Conservation (phyloP, 1,284 basidiomycete genomes). For the Fomitopsis pinicola region DNA sequence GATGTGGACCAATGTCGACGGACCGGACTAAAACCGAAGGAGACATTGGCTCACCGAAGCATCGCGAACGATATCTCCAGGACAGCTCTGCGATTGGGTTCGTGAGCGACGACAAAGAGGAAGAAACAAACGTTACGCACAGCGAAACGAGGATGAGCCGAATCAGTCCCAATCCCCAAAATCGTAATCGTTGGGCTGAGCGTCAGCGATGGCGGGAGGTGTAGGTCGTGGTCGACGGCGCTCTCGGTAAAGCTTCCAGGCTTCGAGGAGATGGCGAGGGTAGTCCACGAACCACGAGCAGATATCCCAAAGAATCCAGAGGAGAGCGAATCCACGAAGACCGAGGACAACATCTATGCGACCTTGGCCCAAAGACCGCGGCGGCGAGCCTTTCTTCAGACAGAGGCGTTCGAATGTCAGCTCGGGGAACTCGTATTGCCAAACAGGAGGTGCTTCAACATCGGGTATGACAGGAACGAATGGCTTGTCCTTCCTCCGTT, state of each 20-base stretch:
- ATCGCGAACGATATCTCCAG: not conserved
- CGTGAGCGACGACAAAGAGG: not conserved
- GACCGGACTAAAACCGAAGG: not conserved
- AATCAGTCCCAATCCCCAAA: not conserved
- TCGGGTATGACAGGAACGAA: not conserved
- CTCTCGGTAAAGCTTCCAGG: too few relatives aligned
- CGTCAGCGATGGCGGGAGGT: too few relatives aligned
- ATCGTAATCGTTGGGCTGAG: too few relatives aligned
- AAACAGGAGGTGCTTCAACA: not conserved
- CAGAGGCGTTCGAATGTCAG: not conserved
- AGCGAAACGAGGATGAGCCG: not conserved
- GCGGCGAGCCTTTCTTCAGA: not conserved
- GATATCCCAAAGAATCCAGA: too few relatives aligned
- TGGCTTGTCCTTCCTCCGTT: not conserved
- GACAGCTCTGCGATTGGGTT: not conserved
- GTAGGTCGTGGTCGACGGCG: too few relatives aligned
- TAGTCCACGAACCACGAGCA: too few relatives aligned
- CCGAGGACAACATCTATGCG: not conserved
- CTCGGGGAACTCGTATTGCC: not conserved
- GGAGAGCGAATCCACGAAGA: not conserved
- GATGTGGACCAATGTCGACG: not conserved
- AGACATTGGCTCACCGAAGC: not conserved
- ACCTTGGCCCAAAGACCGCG: not conserved
- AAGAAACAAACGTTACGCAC: not conserved
- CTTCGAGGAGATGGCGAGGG: too few relatives aligned